A percentile compares a stretch with the other conserved stretches of the same genome.
These are phyloP conservation scores for Penstemon barbatus DNA, from an alignment of 257 asterid genomes.

Conservation along the genomic window DNA sequence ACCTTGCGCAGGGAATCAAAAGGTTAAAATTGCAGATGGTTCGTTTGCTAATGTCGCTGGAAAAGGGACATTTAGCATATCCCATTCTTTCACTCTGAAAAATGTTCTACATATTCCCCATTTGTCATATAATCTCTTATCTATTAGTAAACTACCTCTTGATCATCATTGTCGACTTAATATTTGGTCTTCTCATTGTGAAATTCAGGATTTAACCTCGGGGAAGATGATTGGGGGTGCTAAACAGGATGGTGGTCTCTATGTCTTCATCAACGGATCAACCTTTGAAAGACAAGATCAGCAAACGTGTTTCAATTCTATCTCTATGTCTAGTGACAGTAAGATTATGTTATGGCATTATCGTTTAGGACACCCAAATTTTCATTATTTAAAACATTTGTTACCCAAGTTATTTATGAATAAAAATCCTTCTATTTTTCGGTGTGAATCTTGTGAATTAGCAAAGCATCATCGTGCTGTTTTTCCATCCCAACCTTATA, in stretches of 20 bases:
- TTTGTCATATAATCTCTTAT: background rate
- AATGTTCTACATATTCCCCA: background rate
- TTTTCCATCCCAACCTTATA: no score
- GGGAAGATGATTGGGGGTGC: background rate
- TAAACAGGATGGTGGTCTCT: no score
- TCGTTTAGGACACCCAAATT: no score
- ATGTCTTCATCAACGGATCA: background rate
- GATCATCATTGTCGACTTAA: background rate
- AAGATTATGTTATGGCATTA: no score
- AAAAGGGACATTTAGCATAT: background rate
- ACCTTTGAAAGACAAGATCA: background rate
- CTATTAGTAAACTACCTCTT: background rate
- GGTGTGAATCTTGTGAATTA: no score
- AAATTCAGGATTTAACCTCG: background rate
- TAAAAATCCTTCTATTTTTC: no score
- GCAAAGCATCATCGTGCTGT: no score
- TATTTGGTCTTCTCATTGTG: background rate
- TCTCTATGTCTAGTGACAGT: no score
- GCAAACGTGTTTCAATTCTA: background rate
- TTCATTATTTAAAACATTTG: no score
- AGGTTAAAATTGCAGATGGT: background rate
- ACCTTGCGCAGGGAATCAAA: background rate
- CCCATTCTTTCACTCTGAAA: background rate
- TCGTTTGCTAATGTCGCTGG: background rate
- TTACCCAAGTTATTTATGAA: no score